Evolutionary conservation across 352 stramenopile genomes (phyloP).

Genomic region (Lagenidium giganteum): DNA sequence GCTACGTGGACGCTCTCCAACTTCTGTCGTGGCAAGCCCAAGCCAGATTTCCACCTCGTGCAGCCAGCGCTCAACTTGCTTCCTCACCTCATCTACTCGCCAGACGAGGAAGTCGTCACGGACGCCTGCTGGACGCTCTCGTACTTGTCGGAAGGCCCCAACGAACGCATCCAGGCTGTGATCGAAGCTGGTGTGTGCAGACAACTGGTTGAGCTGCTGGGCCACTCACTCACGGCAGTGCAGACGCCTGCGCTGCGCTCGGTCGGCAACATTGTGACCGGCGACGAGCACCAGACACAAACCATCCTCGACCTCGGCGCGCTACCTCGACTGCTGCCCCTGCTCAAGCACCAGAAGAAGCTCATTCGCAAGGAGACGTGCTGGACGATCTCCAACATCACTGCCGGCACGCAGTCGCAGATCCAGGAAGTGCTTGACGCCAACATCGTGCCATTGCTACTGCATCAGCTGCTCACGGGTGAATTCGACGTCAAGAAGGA

Average conservation of each 20-base stretch:
- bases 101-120: conserved; percentile 97
- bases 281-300: conserved; percentile 85
- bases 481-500: conserved; percentile 85
- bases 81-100: conserved; percentile 93
- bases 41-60: conserved; percentile 96
- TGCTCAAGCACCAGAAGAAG: conserved; percentile 79
- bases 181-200: conserved; percentile 95
- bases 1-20: conserved; percentile 99
- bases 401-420: conserved; percentile 57
- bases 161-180: conserved; percentile 97
- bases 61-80: conserved; percentile 91
- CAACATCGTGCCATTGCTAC: conserved; percentile 64
- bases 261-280: conserved; percentile 98
- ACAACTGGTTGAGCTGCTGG: conserved; percentile 94
- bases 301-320: conserved; percentile 52
- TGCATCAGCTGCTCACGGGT: conserved; percentile 49
- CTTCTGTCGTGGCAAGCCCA: conserved; percentile 93
- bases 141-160: conserved; percentile 97
- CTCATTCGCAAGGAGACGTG: conserved; percentile 80
- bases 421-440: conserved; percentile 77
- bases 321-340: conserved; percentile 40
- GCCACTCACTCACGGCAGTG: conserved; percentile 89
- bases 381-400: conserved; percentile 84
- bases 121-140: conserved; percentile 99
- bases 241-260: conserved; percentile 96